phyloP scores from a whole-genome alignment of 2,329 filamentous ascomycete species.

The Cadophora malorum region DNA sequence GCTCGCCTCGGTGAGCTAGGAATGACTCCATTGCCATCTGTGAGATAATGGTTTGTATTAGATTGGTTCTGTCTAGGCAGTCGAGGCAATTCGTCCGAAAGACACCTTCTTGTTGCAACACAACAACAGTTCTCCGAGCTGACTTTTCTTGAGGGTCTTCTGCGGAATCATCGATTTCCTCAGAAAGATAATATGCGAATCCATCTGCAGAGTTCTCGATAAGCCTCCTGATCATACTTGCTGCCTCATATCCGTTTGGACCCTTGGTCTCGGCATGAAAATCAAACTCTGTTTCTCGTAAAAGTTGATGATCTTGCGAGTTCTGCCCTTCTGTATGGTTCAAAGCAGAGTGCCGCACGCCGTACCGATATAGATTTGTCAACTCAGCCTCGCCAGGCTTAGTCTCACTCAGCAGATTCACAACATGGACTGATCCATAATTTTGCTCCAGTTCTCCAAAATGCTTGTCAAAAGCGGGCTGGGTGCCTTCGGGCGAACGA shows the following conservation, averaged over 20 bases:
- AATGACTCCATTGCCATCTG: slow-evolving; percentile 92
- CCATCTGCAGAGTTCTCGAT: slow-evolving; percentile 81
- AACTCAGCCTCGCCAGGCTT: slow-evolving; percentile 88
- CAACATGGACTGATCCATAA: slow-evolving; percentile 90
- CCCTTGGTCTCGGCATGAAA: slow-evolving; percentile 95
- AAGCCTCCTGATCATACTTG: slow-evolving; percentile 79
- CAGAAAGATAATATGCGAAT: slow-evolving; percentile 91
- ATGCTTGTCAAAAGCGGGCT: slow-evolving; percentile 94
- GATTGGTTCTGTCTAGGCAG: slow-evolving; percentile 92
- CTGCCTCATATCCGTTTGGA: slow-evolving; percentile 86
- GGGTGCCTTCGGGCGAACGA: slow-evolving; percentile 85
- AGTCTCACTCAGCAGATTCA: slow-evolving; percentile 91
- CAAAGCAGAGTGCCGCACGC: slow-evolving; percentile 77
- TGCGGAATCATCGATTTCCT: slow-evolving; percentile 60
- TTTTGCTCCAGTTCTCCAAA: slow-evolving; percentile 84
- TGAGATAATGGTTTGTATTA: slow-evolving; percentile 95
- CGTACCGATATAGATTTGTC: slow-evolving; percentile 78
- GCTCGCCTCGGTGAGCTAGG: slow-evolving; percentile 72
- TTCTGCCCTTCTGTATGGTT: slow-evolving; percentile 62
- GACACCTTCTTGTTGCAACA: slow-evolving; percentile 92
- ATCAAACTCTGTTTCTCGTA: slow-evolving; percentile 88
- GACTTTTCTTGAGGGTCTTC: slow-evolving; percentile 49
- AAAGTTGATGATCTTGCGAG: slow-evolving; percentile 72
- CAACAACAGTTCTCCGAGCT: slow-evolving; percentile 60
- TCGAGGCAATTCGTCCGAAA: slow-evolving; percentile 97